Conservation (phyloP, 129 eudicot species). For the Artemisia tridentata region DNA sequence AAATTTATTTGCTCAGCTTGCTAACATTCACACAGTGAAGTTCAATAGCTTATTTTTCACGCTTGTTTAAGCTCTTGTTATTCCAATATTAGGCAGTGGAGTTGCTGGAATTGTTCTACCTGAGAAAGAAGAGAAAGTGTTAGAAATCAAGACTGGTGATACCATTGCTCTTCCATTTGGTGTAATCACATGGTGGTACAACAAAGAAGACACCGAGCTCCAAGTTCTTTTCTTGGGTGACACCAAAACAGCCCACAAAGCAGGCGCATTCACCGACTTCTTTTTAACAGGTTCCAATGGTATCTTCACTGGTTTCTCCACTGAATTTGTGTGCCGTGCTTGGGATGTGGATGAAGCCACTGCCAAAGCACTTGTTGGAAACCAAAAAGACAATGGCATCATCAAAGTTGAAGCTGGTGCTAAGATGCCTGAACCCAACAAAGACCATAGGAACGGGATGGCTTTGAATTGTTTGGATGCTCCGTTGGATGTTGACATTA, state of each 20-base stretch:
- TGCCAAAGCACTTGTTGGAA: slow-evolving; percentile 55
- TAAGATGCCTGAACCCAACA: slow-evolving; percentile 72
- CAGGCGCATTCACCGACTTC: slow-evolving; percentile 73
- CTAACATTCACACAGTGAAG: background rate
- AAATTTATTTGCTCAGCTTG: background rate
- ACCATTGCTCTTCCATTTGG: slow-evolving; percentile 86
- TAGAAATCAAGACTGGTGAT: slow-evolving; percentile 75
- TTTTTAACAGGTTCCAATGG: slow-evolving; percentile 73
- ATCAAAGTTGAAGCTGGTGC: slow-evolving; percentile 49
- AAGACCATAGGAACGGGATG: slow-evolving; percentile 55
- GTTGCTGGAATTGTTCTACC: slow-evolving; percentile 84
- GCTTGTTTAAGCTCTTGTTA: background rate
- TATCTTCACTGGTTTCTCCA: slow-evolving; percentile 87
- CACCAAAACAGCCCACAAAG: slow-evolving; percentile 68
- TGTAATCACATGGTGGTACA: slow-evolving; percentile 85
- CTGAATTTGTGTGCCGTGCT: slow-evolving; percentile 73
- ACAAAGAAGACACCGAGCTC: slow-evolving; percentile 77
- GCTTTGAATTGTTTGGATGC: slow-evolving; percentile 77
- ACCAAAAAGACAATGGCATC: slow-evolving; percentile 61
- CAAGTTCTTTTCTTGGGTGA: slow-evolving; percentile 75
- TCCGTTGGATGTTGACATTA: slow-evolving; percentile 81
- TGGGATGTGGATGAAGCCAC: slow-evolving; percentile 71
- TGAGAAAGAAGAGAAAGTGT: slow-evolving; percentile 79
- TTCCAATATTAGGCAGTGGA: slow-evolving; percentile 49
- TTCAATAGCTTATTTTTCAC: background rate